phyloP scores from a whole-genome alignment of 192 early-diverging fungal species.

The Umbelopsis isabellina region DNA sequence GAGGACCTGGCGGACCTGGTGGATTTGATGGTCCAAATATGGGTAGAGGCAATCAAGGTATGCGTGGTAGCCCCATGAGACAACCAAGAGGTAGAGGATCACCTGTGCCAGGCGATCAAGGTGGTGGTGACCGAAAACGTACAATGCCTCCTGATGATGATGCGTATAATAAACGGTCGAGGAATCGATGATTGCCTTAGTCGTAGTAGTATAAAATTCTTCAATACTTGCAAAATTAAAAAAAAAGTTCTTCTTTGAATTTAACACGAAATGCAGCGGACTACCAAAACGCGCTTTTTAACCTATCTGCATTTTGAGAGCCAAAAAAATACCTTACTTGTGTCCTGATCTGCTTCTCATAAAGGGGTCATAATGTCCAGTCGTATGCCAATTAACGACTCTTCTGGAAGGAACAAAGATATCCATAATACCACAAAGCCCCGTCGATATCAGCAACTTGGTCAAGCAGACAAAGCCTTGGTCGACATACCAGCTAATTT shows the following conservation, averaged over 20 bases:
- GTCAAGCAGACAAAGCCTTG: neutral
- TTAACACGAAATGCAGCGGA: no score
- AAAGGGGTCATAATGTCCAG: neutral
- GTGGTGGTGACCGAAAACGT: conserved; percentile 5
- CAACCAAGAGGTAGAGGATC: conserved; percentile 15
- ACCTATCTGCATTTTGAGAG: no score
- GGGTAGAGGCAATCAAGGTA: neutral
- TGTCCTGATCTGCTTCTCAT: no score
- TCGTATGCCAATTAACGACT: neutral
- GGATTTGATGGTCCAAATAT: conserved; percentile 30
- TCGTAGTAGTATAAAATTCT: neutral
- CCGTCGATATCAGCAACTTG: neutral
- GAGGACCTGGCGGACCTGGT: conserved; percentile 33
- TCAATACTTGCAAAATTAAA: neutral
- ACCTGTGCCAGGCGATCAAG: conserved; percentile 11
- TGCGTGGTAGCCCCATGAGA: conserved; percentile 7
- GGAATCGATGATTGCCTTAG: neutral
- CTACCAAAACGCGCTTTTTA: no score
- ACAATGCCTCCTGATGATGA: conserved; percentile 8
- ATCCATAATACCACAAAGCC: neutral
- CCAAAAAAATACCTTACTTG: no score
- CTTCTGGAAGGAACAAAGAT: neutral
- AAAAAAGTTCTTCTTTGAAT: neutral
- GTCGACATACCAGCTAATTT: neutral
- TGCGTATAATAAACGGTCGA: conserved; percentile 12